Conservation (phyloP, 2,329 filamentous ascomycete species). For the Elsinoe fawcettii region DNA sequence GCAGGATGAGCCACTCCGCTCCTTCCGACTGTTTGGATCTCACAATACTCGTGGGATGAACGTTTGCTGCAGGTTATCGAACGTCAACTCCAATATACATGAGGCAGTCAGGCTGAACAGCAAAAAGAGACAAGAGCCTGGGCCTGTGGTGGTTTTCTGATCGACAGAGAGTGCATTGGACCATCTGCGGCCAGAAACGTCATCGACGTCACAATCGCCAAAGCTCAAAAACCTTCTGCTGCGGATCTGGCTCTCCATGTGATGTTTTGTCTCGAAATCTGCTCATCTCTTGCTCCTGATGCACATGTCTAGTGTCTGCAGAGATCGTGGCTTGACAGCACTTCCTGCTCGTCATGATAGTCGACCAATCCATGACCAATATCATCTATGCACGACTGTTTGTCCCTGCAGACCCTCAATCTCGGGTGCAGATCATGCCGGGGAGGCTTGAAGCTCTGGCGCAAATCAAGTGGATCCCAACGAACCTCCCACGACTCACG, state of each 20-base stretch:
- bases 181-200: not conserved
- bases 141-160: slow-evolving; percentile 7
- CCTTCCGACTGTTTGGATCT: not conserved
- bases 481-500: not conserved
- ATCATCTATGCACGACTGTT: not conserved
- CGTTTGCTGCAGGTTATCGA: not conserved
- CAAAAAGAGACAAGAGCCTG: not conserved
- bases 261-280: not conserved
- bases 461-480: slow-evolving; percentile 3
- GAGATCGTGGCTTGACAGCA: not conserved
- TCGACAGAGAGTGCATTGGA: slow-evolving; percentile 5
- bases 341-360: not conserved
- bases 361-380: not conserved
- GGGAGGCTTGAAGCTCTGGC: slow-evolving; percentile 7
- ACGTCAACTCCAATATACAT: not conserved
- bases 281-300: not conserved
- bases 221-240: not conserved
- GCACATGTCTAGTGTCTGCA: not conserved
- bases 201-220: slow-evolving; percentile 8
- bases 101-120: not conserved
- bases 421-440: slow-evolving; percentile 7
- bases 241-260: not conserved
- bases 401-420: slow-evolving; percentile 7
- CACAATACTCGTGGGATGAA: not conserved
- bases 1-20: not conserved